These are phyloP conservation scores for Colletotrichum plurivorum DNA, from an alignment of 2,329 filamentous ascomycete genomes.

Conservation along the genomic window DNA sequence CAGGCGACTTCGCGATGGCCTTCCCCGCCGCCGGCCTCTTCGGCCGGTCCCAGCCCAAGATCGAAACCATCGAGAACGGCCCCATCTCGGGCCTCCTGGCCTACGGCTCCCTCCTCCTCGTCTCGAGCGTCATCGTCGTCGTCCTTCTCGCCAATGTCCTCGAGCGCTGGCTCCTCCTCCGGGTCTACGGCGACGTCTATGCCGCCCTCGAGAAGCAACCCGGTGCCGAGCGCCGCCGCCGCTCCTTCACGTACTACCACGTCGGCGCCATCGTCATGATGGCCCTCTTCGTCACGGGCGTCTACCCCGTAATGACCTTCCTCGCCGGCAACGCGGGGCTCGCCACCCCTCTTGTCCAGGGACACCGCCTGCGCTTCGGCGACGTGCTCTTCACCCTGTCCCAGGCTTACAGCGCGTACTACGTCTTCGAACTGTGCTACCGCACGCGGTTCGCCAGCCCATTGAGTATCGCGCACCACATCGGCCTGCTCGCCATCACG, in stretches of 20 bases:
- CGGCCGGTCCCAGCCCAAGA: slow-evolving; percentile 26
- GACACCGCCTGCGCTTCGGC: slow-evolving; percentile 31
- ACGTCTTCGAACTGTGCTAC: slow-evolving; percentile 41
- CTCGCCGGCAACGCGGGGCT: slow-evolving; percentile 18
- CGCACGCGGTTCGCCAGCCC: slow-evolving; percentile 40
- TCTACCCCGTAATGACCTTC: slow-evolving; percentile 37
- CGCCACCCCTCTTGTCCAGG: slow-evolving; percentile 23
- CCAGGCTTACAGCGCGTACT: slow-evolving; percentile 41
- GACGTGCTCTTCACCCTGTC: slow-evolving; percentile 38
- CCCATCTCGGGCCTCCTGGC: slow-evolving; percentile 27
- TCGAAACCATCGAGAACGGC: slow-evolving; percentile 33
- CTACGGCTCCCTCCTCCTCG: slow-evolving; percentile 37
- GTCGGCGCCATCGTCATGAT: slow-evolving; percentile 38
- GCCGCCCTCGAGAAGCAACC: slow-evolving; percentile 14
- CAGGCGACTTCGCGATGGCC: background rate
- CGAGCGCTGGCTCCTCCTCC: slow-evolving; percentile 36
- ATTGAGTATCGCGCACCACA: slow-evolving; percentile 40
- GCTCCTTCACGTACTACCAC: slow-evolving; percentile 41
- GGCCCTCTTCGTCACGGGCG: slow-evolving; percentile 32
- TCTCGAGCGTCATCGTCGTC: slow-evolving; percentile 30
- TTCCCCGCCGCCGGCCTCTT: background rate
- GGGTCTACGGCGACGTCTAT: slow-evolving; percentile 34
- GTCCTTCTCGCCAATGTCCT: slow-evolving; percentile 37
- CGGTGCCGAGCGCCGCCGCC: slow-evolving; percentile 37
- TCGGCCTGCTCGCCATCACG: slow-evolving; percentile 38